Base-by-base conservation (phyloP, 768 basidiomycete genomes). In the Termitomyces sp. region DNA sequence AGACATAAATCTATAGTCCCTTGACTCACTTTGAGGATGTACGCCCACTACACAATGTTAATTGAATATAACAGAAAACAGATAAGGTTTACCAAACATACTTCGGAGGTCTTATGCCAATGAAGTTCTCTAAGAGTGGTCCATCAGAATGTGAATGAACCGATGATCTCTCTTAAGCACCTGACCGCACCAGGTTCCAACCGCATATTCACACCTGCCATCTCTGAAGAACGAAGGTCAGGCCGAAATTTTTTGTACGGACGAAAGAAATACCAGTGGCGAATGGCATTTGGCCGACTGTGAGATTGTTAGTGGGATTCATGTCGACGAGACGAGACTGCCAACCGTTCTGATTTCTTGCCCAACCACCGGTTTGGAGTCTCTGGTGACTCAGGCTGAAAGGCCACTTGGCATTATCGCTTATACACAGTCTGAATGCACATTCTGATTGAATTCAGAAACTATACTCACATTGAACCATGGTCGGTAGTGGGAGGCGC, bases 321-420 rank as follows among this genome's bases (percentile, higher is more conserved):
- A 27, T 27, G 37, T 30, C 47, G 37, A 50, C 36, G 15, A 50
- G 22, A 31, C 24, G 54, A 24, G 6, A n/a, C n/a, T 11, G 39
- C 75, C 15, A 50, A 81, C 81, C 65, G 55, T 83, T 83, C 68
- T 84, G 74, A 63, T 84, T 76, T 44, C 84, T 75, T 30, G 82
- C 81, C 84, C 84, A 86, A 0, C 84, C 84, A 13, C 84, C 84
- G 0, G 76, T 76, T 58, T 79, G 78, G 16, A 86, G 67, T n/a
- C 81, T 78, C 61, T 82, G 84, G 64, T 79, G 79, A 56, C 81
- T 83, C 44, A 84, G 65, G 58, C 70, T 68, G 66, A 84, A 82
- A 0, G 84, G 77, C 84, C 84, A 85, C 66, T 84, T 83, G 27
- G 78, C 75, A 59, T 84, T 83, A 7, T 60, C 48, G 1, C 81